Evolutionary conservation across 805 yeast species (phyloP).

Genomic region (Saccharomycopsis sp.): DNA sequence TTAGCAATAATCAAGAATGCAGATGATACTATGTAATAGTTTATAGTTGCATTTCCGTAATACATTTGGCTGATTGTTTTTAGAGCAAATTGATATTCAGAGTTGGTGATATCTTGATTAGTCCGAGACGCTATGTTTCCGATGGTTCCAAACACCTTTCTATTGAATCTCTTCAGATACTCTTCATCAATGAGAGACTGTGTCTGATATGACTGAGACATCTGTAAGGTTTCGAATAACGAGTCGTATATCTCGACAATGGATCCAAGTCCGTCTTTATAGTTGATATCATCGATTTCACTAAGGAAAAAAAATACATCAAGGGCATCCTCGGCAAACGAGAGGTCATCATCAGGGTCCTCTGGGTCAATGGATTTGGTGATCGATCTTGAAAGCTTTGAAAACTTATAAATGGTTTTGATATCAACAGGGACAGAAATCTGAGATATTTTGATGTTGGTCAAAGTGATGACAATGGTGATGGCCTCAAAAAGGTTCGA

Average conservation of each 20-base stretch:
- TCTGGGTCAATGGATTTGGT: background rate
- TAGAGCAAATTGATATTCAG: constrained; percentile 3
- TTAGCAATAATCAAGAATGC: constrained; percentile 14
- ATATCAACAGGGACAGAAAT: background rate
- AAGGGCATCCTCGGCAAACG: background rate
- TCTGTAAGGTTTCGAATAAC: background rate
- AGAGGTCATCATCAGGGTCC: background rate
- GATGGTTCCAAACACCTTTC: constrained; percentile 14
- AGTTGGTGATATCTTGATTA: constrained; percentile 5
- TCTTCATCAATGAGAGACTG: background rate
- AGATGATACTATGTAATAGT: constrained; percentile 10
- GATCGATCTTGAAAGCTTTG: background rate
- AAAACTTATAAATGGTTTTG: background rate
- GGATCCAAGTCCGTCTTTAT: background rate
- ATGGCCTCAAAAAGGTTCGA: no score
- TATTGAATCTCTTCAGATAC: constrained; percentile 9
- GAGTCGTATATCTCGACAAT: background rate
- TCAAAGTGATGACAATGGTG: background rate
- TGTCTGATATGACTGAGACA: background rate
- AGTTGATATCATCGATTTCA: background rate
- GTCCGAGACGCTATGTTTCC: constrained; percentile 15
- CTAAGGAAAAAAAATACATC: background rate
- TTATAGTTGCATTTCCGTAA: background rate
- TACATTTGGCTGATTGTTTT: background rate
- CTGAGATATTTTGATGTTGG: background rate